A percentile compares a stretch with the other conserved stretches of the same genome.
phyloP scores from a whole-genome alignment of 768 basidiomycete species.

The Naganishia randhawae region DNA sequence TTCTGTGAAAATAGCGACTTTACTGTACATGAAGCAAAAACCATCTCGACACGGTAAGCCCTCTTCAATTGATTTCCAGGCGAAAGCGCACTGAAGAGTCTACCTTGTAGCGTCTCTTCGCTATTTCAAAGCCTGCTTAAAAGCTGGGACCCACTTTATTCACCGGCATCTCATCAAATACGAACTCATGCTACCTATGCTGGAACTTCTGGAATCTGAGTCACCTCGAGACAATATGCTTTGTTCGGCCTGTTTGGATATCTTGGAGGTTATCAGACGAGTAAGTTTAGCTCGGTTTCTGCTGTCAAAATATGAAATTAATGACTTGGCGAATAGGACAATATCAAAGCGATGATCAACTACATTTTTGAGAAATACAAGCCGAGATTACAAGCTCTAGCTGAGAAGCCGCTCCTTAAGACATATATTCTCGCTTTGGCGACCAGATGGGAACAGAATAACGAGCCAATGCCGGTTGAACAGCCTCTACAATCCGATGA shows the following conservation, averaged over 20 bases:
- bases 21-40: slow-evolving; percentile 81
- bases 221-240: slow-evolving; percentile 84
- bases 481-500: slow-evolving; percentile 55
- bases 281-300: slow-evolving; percentile 54
- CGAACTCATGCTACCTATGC: slow-evolving; percentile 74
- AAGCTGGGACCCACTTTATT: slow-evolving; percentile 60
- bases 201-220: slow-evolving; percentile 78
- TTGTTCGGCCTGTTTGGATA: slow-evolving; percentile 91
- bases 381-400: slow-evolving; percentile 62
- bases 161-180: slow-evolving; percentile 79
- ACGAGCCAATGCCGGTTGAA: slow-evolving; percentile 58
- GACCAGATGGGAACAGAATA: slow-evolving; percentile 79
- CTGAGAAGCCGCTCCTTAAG: slow-evolving; percentile 65
- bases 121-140: slow-evolving; percentile 80
- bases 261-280: slow-evolving; percentile 84
- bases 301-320: neutral
- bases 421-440: slow-evolving; percentile 40
- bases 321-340: slow-evolving; percentile 59
- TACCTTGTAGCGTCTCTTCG: slow-evolving; percentile 72
- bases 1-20: slow-evolving; percentile 65
- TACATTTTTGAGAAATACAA: slow-evolving; percentile 78
- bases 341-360: slow-evolving; percentile 76
- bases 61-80: slow-evolving; percentile 28
- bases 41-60: slow-evolving; percentile 81
- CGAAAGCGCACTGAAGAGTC: slow-evolving; percentile 21